phyloP scores from a whole-genome alignment of 768 basidiomycete species.

The Pleurotus pulmonarius region DNA sequence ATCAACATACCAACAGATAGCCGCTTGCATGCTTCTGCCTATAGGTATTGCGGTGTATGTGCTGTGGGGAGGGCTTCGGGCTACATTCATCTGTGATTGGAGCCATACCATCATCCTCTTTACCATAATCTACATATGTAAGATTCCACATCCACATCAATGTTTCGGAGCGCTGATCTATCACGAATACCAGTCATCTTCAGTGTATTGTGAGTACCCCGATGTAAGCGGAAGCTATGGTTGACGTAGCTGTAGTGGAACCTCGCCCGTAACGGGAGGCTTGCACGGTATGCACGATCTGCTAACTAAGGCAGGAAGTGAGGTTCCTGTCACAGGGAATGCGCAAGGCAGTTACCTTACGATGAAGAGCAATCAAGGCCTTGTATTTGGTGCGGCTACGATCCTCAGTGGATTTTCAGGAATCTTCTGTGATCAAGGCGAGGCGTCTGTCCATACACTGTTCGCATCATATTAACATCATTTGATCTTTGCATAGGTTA shows the following conservation, averaged over 20 bases:
- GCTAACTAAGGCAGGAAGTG: slow-evolving; percentile 38
- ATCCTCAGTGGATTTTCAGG: slow-evolving; percentile 41
- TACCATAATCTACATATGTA: slow-evolving; percentile 28
- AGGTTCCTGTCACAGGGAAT: slow-evolving; percentile 47
- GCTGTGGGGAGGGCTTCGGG: slow-evolving; percentile 37
- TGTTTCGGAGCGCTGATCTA: slow-evolving; percentile 2
- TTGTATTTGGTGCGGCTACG: slow-evolving; percentile 36
- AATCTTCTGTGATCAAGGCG: slow-evolving; percentile 49
- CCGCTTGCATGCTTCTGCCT: slow-evolving; percentile 43
- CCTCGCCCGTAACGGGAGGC: slow-evolving; percentile 33
- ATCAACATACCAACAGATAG: slow-evolving; percentile 15
- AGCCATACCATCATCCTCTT: slow-evolving; percentile 44
- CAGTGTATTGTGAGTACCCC: slow-evolving; percentile 22
- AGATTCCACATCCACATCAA: slow-evolving; percentile 16
- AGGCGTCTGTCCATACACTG: slow-evolving; percentile 1
- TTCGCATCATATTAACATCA: slow-evolving; percentile 1
- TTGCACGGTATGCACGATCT: slow-evolving; percentile 41
- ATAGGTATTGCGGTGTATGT: slow-evolving; percentile 41
- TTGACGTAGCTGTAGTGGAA: slow-evolving; percentile 20
- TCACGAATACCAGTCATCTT: slow-evolving; percentile 20
- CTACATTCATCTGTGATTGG: slow-evolving; percentile 43
- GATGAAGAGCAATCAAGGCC: slow-evolving; percentile 47
- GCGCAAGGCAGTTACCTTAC: slow-evolving; percentile 50
- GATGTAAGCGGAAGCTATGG: too few species aligned
- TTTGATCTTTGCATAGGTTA: slow-evolving; percentile 31